Percentiles rank a stretch among this genome's conserved stretches.
Evolutionary conservation across 2,329 filamentous ascomycete species (phyloP).

Genomic region (Albifimbria verrucaria): DNA sequence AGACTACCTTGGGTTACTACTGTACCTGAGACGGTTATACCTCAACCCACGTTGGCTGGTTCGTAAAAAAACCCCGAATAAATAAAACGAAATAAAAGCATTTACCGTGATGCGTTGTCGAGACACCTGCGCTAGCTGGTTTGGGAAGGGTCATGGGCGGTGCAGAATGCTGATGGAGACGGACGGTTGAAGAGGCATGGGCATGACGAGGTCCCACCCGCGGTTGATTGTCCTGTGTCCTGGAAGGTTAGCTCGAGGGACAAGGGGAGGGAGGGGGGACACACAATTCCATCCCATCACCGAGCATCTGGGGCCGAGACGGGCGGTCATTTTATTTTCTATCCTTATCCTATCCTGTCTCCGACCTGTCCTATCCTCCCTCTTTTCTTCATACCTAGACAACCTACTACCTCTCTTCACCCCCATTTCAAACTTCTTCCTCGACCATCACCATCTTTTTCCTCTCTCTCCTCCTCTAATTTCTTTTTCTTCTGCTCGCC

Average conservation of each 20-base stretch:
- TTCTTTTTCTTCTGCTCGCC: constrained; percentile 6
- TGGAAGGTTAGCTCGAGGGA: not conserved
- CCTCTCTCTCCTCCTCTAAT: constrained; percentile 5
- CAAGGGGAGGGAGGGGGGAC: not conserved
- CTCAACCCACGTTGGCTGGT: too few relatives aligned
- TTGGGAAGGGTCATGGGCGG: too few relatives aligned
- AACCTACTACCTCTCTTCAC: not conserved
- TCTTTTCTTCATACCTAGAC: constrained; percentile 4
- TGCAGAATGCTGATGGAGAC: too few relatives aligned
- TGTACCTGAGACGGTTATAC: too few relatives aligned
- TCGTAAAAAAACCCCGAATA: too few relatives aligned
- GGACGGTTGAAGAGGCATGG: too few relatives aligned
- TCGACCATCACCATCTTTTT: too few relatives aligned
- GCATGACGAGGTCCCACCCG: not conserved
- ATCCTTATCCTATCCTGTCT: not conserved
- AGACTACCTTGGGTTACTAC: too few relatives aligned
- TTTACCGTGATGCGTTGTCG: too few relatives aligned
- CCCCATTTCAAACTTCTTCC: not conserved
- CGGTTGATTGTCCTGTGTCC: too few relatives aligned
- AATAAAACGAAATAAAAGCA: too few relatives aligned
- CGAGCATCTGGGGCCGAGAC: not conserved
- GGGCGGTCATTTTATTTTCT: not conserved
- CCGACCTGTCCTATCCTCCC: constrained; percentile 9
- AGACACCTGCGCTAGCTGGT: too few relatives aligned
- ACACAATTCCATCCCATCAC: not conserved